Base-by-base conservation (phyloP, 805 yeast genomes). In the Kuraishia hungarica region DNA sequence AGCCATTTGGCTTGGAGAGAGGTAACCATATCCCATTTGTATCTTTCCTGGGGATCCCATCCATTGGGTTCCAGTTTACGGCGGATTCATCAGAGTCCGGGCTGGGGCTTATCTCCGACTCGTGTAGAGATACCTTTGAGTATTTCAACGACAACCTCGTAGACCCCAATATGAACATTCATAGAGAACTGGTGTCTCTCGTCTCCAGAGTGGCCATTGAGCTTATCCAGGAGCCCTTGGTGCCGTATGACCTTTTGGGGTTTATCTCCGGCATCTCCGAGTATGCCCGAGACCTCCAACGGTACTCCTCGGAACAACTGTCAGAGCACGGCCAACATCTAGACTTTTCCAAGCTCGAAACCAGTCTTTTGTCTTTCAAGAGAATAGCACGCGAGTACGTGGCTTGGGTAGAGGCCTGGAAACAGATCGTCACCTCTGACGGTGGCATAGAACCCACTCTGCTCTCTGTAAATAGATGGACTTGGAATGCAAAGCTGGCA, bases 11-110 rank as follows among this genome's bases (percentile, higher is more conserved):
- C 51, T 63, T 63, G 48, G 74, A 74, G 22, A 73, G 70, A 57
- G 88, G 86, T 51, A 89, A 87, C 67, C 84, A 81, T 67, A 65
- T 86, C 10, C 92, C 96, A 4, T 86, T 88, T 58, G 73, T 82
- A 60, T 72, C 81, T 23, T 72, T 74, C 53, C 73, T 76, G 29
- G 96, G 94, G 48, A 75, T 89, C n/a, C 88, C 96, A 4, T 72
- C 89, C 0, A 60, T 89, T 53, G 87, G 81, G 50, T 61, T 87
- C 17, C 81, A 79, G 46, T 85, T 80, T 62, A 63, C 58, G 23
- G 57, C 57, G 22, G 55, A 55, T 6, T 5, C 29, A 5, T 26
- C 29, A 5, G 29, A 26, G 10, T 26, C 29, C 29, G 43, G 11
- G 43, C 17, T 35, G n/a, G 43, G 17, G 3, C 43, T 35, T 17